Base-by-base conservation (phyloP, 2,329 filamentous ascomycete species). In the Geosmithia putterillii region DNA sequence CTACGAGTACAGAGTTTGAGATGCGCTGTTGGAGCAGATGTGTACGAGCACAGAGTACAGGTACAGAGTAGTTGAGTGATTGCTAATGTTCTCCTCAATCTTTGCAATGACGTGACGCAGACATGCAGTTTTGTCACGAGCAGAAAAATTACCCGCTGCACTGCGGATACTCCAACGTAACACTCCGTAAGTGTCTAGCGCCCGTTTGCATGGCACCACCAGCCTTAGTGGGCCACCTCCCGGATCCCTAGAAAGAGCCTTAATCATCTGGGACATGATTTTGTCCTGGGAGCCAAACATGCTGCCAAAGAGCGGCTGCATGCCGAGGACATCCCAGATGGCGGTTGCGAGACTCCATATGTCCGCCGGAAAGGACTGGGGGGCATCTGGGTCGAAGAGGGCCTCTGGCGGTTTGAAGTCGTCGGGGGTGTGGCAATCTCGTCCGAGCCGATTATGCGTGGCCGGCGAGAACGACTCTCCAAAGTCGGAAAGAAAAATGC, bases 311-410 rank as follows among this genome's bases (percentile, higher is more conserved):
- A 41, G 2, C 45, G 41, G n/a, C 41, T 44, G n/a, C 46, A 45
- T 5, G 48, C 57, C 22, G 9, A 67, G 46, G 18, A 66, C 54
- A 14, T 45, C 43, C 56, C 56, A 66, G 38, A 66, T 60, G 0
- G 55, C 44, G 43, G 54, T 61, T 0, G 52, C 59, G 9, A 67
- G 57, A 8, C 53, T 60, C 64, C 63, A 67, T n/a, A 65, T 61
- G 37, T 66, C 63, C 0, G 59, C 57, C 20, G 55, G 18, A 36
- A 56, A 62, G 2, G 57, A 57, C 4, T 65, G 50, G 12, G 61
- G 54, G 7, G 44, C 52, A 9, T 45, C 48, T 19, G 57, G 54
- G 32, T 62, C 55, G 45, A 66, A 65, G 2, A 51, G 47, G 28
- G 46, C 51, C 44, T 64, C 62, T 0, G 60, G 62, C 10, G 60